Conservation (phyloP, 257 asterid species). For the Handroanthus guayacan region DNA sequence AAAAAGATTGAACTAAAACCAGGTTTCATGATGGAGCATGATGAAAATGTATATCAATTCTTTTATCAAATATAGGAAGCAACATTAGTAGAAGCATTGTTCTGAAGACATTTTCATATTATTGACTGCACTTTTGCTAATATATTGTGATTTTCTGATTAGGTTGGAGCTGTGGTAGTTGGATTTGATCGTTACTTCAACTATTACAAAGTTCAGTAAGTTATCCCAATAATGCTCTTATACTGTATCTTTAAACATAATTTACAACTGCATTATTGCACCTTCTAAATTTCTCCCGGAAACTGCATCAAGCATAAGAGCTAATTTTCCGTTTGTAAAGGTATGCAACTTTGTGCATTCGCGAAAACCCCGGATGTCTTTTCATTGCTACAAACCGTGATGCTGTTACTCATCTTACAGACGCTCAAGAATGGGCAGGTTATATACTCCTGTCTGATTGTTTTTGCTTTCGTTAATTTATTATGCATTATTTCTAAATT, state of each 20-base stretch:
- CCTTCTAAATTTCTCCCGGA: neutral
- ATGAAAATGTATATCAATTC: constrained; percentile 66
- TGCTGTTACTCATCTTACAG: constrained; percentile 99
- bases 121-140: neutral
- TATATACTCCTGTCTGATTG: constrained; percentile 14
- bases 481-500: constrained; percentile 11
- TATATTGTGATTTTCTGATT: constrained; percentile 28
- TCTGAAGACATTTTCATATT: neutral
- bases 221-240: constrained; percentile 30
- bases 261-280: neutral
- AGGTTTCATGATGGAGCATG: constrained; percentile 96
- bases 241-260: neutral
- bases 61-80: constrained; percentile 18
- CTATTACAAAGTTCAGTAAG: constrained; percentile 96
- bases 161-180: constrained; percentile 99
- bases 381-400: constrained; percentile 98
- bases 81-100: neutral
- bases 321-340: constrained; percentile 49
- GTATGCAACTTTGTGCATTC: constrained; percentile 96
- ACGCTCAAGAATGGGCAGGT: constrained; percentile 99
- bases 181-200: constrained; percentile 98
- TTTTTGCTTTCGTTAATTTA: neutral
- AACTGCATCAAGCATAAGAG: neutral
- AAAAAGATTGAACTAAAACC: constrained; percentile 95
- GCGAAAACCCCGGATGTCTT: constrained; percentile 97